These are phyloP conservation scores for Amyloporia xantha DNA, from an alignment of 768 basidiomycete species.

Conservation along the genomic window DNA sequence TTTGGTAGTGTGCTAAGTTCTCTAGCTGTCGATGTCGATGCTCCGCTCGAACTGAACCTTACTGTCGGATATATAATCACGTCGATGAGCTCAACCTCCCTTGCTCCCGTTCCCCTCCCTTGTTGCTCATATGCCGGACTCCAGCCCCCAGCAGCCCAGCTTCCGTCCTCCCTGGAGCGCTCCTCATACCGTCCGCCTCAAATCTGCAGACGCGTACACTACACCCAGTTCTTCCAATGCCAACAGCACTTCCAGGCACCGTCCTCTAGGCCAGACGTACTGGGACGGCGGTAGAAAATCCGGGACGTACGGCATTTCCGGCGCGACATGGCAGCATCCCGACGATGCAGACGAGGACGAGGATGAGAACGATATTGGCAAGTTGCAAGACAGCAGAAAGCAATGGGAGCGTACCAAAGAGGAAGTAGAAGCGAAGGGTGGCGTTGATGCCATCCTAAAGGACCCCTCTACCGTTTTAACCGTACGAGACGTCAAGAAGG, in stretches of 20 bases:
- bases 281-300: conserved; percentile 4
- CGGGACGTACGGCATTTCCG: conserved; percentile 5
- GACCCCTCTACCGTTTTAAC: conserved; percentile 5
- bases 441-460: conserved; percentile 1
- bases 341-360: not conserved
- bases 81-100: too few species aligned
- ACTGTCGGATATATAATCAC: too few species aligned
- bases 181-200: conserved; percentile 4
- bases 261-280: conserved; percentile 2
- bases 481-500: conserved; percentile 17
- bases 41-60: too few species aligned
- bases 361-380: too few species aligned
- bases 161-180: conserved; percentile 4
- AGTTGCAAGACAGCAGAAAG: not conserved
- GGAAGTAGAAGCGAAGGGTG: not conserved
- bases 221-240: not conserved
- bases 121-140: not conserved
- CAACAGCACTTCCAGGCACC: conserved; percentile 4
- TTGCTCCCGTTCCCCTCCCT: not conserved
- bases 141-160: not conserved
- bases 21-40: too few species aligned
- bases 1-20: too few species aligned
- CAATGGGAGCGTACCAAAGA: not conserved
- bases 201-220: conserved; percentile 2
- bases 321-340: not conserved